phyloP scores from a whole-genome alignment of 2,329 filamentous ascomycete genomes.

The Ustulina deusta region DNA sequence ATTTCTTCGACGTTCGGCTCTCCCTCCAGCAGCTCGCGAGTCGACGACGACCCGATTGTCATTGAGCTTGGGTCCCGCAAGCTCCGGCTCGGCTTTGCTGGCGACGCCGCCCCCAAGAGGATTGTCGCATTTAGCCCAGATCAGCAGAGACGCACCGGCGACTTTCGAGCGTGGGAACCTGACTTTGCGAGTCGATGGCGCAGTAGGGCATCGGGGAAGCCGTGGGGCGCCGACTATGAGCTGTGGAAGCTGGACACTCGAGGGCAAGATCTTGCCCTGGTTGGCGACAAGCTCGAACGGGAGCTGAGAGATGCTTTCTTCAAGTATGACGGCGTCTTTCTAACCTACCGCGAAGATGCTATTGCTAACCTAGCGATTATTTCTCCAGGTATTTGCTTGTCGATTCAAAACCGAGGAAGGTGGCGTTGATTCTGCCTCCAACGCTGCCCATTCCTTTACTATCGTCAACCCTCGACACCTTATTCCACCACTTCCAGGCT shows the following conservation, averaged over 20 bases:
- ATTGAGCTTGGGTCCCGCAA: conserved; percentile 85
- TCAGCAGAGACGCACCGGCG: conserved; percentile 80
- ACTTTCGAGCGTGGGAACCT: conserved; percentile 78
- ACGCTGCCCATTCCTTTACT: conserved; percentile 82
- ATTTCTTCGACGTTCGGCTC: conserved; percentile 68
- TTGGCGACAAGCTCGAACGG: conserved; percentile 89
- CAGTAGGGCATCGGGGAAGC: conserved; percentile 58
- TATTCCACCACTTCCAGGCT: conserved; percentile 85
- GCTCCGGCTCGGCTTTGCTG: conserved; percentile 86
- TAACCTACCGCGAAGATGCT: background rate
- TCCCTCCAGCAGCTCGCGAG: conserved; percentile 69
- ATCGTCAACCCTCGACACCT: conserved; percentile 77
- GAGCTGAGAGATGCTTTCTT: conserved; percentile 84
- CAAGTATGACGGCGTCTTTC: conserved; percentile 67
- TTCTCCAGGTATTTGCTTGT: conserved; percentile 69
- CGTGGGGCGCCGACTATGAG: conserved; percentile 75
- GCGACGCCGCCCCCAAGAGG: conserved; percentile 81
- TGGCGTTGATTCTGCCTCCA: conserved; percentile 82
- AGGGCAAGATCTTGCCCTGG: conserved; percentile 78
- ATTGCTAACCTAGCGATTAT: conserved; percentile 6
- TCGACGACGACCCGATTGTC: conserved; percentile 87
- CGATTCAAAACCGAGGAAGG: conserved; percentile 79
- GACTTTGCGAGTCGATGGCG: conserved; percentile 63
- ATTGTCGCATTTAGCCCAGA: conserved; percentile 79
- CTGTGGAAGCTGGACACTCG: conserved; percentile 84